phyloP scores from a whole-genome alignment of 2,329 filamentous ascomycete genomes.

The Microsporum canis region DNA sequence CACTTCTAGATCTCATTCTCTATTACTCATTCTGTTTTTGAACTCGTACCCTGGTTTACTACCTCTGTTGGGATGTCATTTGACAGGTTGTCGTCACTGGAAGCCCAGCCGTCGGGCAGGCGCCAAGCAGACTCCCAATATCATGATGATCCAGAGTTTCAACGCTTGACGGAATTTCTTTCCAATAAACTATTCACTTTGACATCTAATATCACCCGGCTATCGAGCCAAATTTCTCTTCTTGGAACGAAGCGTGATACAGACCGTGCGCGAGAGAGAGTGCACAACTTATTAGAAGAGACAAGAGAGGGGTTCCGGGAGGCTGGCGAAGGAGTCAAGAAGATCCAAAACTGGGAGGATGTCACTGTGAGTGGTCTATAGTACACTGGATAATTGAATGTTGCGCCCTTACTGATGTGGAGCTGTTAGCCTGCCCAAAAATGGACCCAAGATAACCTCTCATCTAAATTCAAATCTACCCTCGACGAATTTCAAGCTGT shows the following conservation, averaged over 20 bases:
- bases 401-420: not conserved
- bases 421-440: constrained; percentile 69
- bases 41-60: not conserved
- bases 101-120: constrained; percentile 61
- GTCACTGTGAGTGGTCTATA: constrained; percentile 50
- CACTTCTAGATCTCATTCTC: too few species aligned
- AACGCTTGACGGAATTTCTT: constrained; percentile 66
- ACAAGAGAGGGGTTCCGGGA: constrained; percentile 79
- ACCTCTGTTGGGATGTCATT: constrained; percentile 63
- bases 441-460: constrained; percentile 91
- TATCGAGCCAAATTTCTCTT: constrained; percentile 72
- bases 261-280: constrained; percentile 76
- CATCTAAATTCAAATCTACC: constrained; percentile 80
- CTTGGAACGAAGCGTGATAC: constrained; percentile 87
- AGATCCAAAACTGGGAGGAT: constrained; percentile 75
- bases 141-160: constrained; percentile 85
- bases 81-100: constrained; percentile 71
- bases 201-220: constrained; percentile 73
- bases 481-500: constrained; percentile 84
- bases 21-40: not conserved
- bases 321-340: constrained; percentile 87
- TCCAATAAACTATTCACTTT: constrained; percentile 83
- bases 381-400: not conserved
- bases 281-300: constrained; percentile 78
- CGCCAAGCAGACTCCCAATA: constrained; percentile 63